Evolutionary conservation across 352 stramenopile genomes (phyloP), one percentile per base, ranked within the genome.

Genomic region (Salisapilia sapeloensis): DNA sequence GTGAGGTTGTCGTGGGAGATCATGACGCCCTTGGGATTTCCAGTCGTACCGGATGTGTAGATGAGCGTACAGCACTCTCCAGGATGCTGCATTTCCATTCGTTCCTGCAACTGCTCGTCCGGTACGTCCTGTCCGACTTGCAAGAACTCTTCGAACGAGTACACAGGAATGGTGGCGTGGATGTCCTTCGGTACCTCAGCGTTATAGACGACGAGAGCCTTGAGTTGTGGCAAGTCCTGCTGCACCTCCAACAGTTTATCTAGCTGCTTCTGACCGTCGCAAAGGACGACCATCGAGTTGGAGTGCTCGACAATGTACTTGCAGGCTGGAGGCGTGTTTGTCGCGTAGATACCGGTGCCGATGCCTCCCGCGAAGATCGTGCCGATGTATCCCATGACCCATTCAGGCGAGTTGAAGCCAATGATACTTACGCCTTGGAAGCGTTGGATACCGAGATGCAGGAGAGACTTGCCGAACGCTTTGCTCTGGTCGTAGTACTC

Each of bases 1-100:
- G 59, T 46, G 24, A 84, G 50, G 50, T 84, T 91, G 23, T 53
- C 34, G 55, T 99, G 93, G 20, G 70, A 76, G 11, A 99, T 54
- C 17, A 98, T 72, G 12, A 89, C 94, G 8, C 92, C 93, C 60
- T 98, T 98, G 20, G 94, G 92, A 57, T 95, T 75, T 12, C 92
- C 92, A 18, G 91, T 98, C 15, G 92, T 98, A 16, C 92, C 93
- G 4, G 70, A 96, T 5, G 91, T 97, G 61, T 96, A 96, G 65
- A 77, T 95, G 40, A 96, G 57, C 24, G 92, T 97, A 29, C 58
- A 70, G 48, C 74, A 82, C 41, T 82, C 54, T n/a, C 60, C 62
- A 16, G 65, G 62, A 23, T 42, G 45, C 45, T 78, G 60, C 5
- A 44, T 46, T 13, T 26, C 29, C 33, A 80, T 77, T 29, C 61